These are phyloP conservation scores for Pholiota molesta DNA, from an alignment of 768 basidiomycete species.

Conservation along the genomic window DNA sequence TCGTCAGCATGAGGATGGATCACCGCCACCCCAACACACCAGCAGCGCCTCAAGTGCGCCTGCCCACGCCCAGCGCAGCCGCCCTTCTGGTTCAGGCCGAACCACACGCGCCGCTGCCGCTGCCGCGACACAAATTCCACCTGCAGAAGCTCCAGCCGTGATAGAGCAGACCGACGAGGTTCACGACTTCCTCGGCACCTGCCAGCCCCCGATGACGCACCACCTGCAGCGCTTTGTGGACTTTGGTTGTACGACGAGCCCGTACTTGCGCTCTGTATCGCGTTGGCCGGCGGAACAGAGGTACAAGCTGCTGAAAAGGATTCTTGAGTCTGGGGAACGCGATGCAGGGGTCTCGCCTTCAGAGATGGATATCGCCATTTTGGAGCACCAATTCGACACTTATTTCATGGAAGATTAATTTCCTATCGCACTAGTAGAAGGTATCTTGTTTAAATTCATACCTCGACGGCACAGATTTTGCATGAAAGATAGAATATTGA, in stretches of 20 bases:
- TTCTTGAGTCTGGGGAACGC: background rate
- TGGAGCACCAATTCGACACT: slow-evolving; percentile 13
- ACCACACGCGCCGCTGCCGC: no score
- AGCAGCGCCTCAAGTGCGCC: no score
- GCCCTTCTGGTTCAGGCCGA: no score
- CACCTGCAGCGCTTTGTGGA: slow-evolving; percentile 4
- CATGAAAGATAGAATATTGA: background rate
- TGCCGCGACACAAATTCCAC: no score
- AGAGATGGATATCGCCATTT: slow-evolving; percentile 14
- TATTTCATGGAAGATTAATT: slow-evolving; percentile 9
- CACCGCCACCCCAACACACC: no score
- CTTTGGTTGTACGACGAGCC: slow-evolving; percentile 7
- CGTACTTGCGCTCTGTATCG: slow-evolving; percentile 6
- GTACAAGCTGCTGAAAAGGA: background rate
- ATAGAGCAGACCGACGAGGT: background rate
- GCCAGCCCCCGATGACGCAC: slow-evolving; percentile 13
- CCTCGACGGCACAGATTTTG: no score
- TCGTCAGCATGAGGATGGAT: no score
- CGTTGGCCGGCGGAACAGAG: background rate
- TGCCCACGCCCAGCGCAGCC: no score
- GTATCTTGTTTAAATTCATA: no score
- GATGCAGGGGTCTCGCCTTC: background rate
- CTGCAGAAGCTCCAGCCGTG: background rate
- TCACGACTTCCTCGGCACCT: slow-evolving; percentile 3
- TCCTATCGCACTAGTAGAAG: no score